Conservation (phyloP, 208 protist species). For the Acanthamoeba lugdunensis region DNA sequence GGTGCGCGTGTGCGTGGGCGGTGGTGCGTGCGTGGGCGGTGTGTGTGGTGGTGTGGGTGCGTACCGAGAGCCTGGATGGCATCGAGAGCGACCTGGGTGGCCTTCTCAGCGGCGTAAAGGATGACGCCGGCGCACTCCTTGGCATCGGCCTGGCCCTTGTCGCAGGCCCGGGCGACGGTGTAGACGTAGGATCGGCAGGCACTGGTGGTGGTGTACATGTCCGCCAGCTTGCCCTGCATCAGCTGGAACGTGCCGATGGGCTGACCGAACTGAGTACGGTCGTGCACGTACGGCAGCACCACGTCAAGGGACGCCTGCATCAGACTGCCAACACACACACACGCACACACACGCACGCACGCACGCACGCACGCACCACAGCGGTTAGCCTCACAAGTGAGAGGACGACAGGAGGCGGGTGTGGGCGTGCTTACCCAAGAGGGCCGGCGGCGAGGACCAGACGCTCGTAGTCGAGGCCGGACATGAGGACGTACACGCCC, state of each 20-base stretch:
- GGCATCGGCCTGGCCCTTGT: conserved; percentile 78
- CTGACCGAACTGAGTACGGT: conserved; percentile 93
- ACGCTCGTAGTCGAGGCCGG: conserved; percentile 90
- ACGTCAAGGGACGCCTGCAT: conserved; percentile 90
- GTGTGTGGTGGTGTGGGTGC: not conserved
- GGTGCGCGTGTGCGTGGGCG: too few species aligned
- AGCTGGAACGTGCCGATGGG: conserved; percentile 92
- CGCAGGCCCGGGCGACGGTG: conserved; percentile 88
- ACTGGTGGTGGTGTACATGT: conserved; percentile 92
- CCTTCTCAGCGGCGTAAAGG: conserved; percentile 93
- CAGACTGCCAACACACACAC: conserved; percentile 74
- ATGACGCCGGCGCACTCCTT: conserved; percentile 93
- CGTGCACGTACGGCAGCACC: conserved; percentile 89
- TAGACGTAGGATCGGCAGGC: conserved; percentile 93
- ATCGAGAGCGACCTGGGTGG: conserved; percentile 93
- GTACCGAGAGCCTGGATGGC: conserved; percentile 91
- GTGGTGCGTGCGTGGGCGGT: not conserved
- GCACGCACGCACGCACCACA: not conserved
- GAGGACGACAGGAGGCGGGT: conserved; percentile 18
- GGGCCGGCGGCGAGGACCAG: conserved; percentile 88
- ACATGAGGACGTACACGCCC: conserved; percentile 91
- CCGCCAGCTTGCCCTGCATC: conserved; percentile 95
- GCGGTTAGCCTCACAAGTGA: not conserved
- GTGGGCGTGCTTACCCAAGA: conserved; percentile 77
- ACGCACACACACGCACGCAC: not conserved